Evolutionary conservation across 192 early-diverging fungal genomes (phyloP).

Genomic region (Podila epicladia): DNA sequence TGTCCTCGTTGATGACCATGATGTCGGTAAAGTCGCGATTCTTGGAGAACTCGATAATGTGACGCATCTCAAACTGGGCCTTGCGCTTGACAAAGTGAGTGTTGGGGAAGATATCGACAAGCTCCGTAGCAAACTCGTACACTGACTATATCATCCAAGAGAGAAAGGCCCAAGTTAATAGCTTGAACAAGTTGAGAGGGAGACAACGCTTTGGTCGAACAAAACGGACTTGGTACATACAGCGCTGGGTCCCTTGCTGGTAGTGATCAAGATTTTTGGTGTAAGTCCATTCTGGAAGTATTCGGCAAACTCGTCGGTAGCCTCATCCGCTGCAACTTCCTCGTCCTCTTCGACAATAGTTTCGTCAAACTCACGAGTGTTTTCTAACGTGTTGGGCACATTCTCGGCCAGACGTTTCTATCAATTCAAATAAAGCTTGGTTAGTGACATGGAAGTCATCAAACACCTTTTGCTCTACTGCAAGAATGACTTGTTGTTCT

Average conservation of each 20-base stretch:
- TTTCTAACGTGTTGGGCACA: constrained; percentile 93
- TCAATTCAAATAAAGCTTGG: neutral
- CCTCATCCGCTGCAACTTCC: constrained; percentile 87
- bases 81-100: constrained; percentile 90
- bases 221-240: constrained; percentile 43
- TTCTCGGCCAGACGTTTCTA: constrained; percentile 89
- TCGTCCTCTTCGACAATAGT: constrained; percentile 86
- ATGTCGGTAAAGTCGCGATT: constrained; percentile 94
- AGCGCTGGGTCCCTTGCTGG: constrained; percentile 71
- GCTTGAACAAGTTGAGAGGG: neutral
- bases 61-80: constrained; percentile 85
- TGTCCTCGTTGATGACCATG: constrained; percentile 94
- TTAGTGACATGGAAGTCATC: neutral
- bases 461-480: neutral
- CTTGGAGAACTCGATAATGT: constrained; percentile 91
- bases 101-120: constrained; percentile 90
- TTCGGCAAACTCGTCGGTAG: constrained; percentile 84
- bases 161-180: neutral
- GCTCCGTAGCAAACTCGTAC: constrained; percentile 91
- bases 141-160: constrained; percentile 30
- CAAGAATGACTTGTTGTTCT: neutral
- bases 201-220: neutral
- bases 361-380: constrained; percentile 91
- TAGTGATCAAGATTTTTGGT: constrained; percentile 96
- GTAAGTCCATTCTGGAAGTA: constrained; percentile 86